Percentiles rank a stretch among this genome's conserved stretches.
Evolutionary conservation across 345 rosid species (phyloP).

Genomic region (Hibiscus mutabilis): DNA sequence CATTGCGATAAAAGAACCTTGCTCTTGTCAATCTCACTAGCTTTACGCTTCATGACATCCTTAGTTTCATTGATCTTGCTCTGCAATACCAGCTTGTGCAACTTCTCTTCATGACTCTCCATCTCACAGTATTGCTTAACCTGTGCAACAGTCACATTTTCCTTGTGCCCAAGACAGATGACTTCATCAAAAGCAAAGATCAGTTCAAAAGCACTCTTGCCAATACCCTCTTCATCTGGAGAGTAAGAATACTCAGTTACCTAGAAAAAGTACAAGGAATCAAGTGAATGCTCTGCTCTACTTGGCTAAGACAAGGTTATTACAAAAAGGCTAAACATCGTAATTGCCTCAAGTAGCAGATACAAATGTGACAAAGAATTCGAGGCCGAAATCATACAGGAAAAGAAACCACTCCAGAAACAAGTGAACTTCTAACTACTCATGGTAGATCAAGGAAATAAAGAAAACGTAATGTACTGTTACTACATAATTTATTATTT

Average conservation of each 20-base stretch:
- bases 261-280: background rate
- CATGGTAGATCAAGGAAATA: background rate
- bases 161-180: background rate
- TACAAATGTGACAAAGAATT: background rate
- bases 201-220: background rate
- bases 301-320: background rate
- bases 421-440: too few relatives aligned
- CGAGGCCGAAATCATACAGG: too few relatives aligned
- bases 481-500: background rate
- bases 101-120: background rate
- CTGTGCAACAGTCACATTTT: background rate
- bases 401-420: too few relatives aligned
- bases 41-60: background rate
- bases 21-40: background rate
- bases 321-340: background rate
- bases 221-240: background rate
- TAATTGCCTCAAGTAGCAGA: background rate
- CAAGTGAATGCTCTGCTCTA: background rate
- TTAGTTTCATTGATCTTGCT: background rate
- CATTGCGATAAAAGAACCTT: background rate
- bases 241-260: background rate
- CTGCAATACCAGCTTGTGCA: background rate
- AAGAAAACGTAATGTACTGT: background rate
- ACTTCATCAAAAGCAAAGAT: background rate
- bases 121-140: background rate